Base-by-base conservation (phyloP, 2,329 filamentous ascomycete genomes). In the Rachicladosporium sp. region DNA sequence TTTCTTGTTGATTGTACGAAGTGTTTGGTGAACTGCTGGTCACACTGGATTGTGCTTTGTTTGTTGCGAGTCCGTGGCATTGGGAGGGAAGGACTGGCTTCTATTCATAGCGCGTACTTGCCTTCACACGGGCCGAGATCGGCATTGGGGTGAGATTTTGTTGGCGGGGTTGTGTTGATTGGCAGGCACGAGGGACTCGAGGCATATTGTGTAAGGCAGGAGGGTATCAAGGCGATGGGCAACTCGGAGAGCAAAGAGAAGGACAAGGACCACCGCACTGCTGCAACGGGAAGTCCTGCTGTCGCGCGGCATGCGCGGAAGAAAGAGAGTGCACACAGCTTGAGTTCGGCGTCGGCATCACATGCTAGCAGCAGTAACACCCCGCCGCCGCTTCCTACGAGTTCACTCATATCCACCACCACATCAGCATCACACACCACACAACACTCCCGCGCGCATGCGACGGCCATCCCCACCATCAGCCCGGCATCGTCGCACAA, bases 401-500 rank as follows among this genome's bases (percentile, higher is more conserved):
- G 46, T 32, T 43, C 43, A 23, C 43, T 48, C 32, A 36, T 46
- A n/a, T 47, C 44, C 30, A 41, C 41, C 30, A 32, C 48, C 36
- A 36, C 40, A 29, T 33, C 43, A 30, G 43, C 44, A 12, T 36
- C 48, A 11, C 44, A 45, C 11, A 46, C 46, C 8, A 48, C 50
- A 35, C 40, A 42, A 36, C 40, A 31, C 6, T 43, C 43, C 33
- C 45, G 29, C 35, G 41, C 44, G 31, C 33, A 51, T 32, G 48
- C 51, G 11, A 38, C 36, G 27, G 47, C 43, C 36, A 42, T 38
- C 41, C 39, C 46, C 38, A 38, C 41, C 33, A 35, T 37, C 11
- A 38, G 46, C 37, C 31, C 44, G 31, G 29, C 40, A 31, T 39
- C 44, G 6, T 43, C 43, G 13, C 50, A 53, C 43, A 45, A 51